A percentile compares a stretch with the other conserved stretches of the same genome.
Evolutionary conservation across 2,329 filamentous ascomycete genomes (phyloP).

Genomic region (Lachnellula hyalina): DNA sequence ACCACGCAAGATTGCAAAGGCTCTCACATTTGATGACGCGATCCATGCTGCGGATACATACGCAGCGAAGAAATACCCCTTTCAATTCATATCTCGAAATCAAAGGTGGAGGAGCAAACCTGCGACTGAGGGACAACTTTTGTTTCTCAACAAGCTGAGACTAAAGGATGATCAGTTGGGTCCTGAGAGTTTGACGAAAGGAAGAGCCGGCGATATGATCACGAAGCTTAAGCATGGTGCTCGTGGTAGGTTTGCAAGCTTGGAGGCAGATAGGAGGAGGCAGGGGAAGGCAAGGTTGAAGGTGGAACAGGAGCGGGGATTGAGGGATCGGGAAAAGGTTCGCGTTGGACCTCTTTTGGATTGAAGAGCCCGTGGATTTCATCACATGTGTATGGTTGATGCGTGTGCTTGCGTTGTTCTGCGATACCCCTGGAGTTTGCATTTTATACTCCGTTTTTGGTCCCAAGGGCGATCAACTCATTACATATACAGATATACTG

Average conservation of each 20-base stretch:
- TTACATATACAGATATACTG: not conserved
- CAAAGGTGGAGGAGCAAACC: slow-evolving; percentile 65
- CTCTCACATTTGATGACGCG: slow-evolving; percentile 64
- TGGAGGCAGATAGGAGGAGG: slow-evolving; percentile 49
- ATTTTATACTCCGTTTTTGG: not conserved
- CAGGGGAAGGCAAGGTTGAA: slow-evolving; percentile 35
- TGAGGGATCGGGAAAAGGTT: slow-evolving; percentile 46
- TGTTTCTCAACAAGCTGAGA: slow-evolving; percentile 64
- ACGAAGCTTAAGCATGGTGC: slow-evolving; percentile 86
- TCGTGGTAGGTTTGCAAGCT: slow-evolving; percentile 52
- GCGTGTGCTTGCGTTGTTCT: slow-evolving; percentile 2
- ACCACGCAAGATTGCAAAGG: slow-evolving; percentile 62
- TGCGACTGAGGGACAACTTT: slow-evolving; percentile 61
- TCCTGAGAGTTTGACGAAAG: slow-evolving; percentile 61
- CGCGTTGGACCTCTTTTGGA: slow-evolving; percentile 47
- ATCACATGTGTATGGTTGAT: slow-evolving; percentile 4
- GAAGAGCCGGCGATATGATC: slow-evolving; percentile 83
- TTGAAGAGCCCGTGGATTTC: slow-evolving; percentile 11
- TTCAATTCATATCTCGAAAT: slow-evolving; percentile 58
- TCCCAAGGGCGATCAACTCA: not conserved
- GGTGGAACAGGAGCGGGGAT: slow-evolving; percentile 35
- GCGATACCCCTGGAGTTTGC: slow-evolving; percentile 10
- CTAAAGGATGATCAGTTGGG: slow-evolving; percentile 49
- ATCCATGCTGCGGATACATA: slow-evolving; percentile 83
- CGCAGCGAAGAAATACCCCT: slow-evolving; percentile 60